These are phyloP conservation scores for Rhododendron molle DNA, from an alignment of 148 eudicot species.

Conservation along the genomic window DNA sequence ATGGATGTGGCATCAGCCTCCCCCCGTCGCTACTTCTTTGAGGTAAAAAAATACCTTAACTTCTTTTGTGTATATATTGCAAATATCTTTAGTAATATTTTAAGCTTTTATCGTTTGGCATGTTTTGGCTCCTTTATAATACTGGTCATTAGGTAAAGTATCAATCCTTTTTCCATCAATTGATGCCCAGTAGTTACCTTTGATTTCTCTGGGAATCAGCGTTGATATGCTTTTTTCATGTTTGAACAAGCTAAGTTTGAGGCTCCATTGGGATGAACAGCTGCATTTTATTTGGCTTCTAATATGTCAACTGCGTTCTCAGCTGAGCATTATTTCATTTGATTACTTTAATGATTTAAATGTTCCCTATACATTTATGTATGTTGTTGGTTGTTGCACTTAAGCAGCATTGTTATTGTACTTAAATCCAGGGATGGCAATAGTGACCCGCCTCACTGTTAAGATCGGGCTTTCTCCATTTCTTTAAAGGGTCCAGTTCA, in stretches of 20 bases:
- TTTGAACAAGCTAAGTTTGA: neutral
- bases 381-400: neutral
- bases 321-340: neutral
- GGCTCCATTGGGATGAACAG: neutral
- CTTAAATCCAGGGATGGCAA: neutral
- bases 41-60: slow-evolving; percentile 36
- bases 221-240: neutral
- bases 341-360: neutral
- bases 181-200: neutral
- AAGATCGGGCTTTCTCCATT: neutral
- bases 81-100: neutral
- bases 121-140: slow-evolving; percentile 5
- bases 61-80: neutral
- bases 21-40: slow-evolving; percentile 88
- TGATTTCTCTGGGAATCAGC: neutral
- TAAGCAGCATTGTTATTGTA: neutral
- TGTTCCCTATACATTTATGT: neutral
- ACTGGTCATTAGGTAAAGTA: neutral
- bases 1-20: slow-evolving; percentile 97
- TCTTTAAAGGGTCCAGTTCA: neutral
- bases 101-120: neutral
- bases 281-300: neutral
- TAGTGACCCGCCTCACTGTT: neutral
- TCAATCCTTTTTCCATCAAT: neutral
- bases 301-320: neutral